Percentiles rank a stretch among this genome's conserved stretches.
These are phyloP conservation scores for Pythium pyrilobum DNA, from an alignment of 352 stramenopile genomes.

Conservation along the genomic window DNA sequence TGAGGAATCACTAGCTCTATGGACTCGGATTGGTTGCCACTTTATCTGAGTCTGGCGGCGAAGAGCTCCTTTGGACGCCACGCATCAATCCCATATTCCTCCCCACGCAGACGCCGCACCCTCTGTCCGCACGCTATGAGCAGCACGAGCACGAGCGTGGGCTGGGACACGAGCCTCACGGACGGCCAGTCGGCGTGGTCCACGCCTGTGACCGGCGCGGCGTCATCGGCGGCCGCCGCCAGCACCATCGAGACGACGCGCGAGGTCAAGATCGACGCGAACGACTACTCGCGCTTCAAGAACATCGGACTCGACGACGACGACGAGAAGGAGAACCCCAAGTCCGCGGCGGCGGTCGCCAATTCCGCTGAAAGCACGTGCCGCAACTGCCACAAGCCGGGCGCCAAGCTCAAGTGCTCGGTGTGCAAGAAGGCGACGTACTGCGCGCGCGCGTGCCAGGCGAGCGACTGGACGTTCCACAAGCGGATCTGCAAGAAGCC, in stretches of 20 bases:
- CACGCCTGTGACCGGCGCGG: conserved; percentile 6
- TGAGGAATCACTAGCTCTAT: too few relatives aligned
- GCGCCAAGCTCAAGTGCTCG: conserved; percentile 82
- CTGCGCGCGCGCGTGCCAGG: conserved; percentile 73
- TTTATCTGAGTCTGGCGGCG: too few relatives aligned
- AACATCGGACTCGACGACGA: conserved; percentile 52
- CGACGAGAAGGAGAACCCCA: conserved; percentile 19
- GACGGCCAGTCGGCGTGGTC: conserved; percentile 17
- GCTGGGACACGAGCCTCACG: conserved; percentile 41
- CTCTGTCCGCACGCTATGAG: background rate
- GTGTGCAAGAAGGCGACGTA: conserved; percentile 85
- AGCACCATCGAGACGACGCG: conserved; percentile 54
- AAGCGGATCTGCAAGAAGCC: conserved; percentile 87
- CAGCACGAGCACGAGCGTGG: conserved; percentile 26
- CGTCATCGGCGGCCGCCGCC: conserved; percentile 13
- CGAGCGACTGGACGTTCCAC: conserved; percentile 83
- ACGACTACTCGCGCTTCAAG: conserved; percentile 87
- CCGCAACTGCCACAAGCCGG: conserved; percentile 73
- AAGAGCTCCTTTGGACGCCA: too few relatives aligned
- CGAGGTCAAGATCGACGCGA: conserved; percentile 66
- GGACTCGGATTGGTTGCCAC: too few relatives aligned
- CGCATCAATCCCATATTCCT: too few relatives aligned
- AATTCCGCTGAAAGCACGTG: conserved; percentile 26
- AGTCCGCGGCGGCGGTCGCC: background rate
- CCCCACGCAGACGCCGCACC: too few relatives aligned